Evolutionary conservation across 108 stramenopile genomes (phyloP).

Genomic region (Fistulifera pelliculosa): DNA sequence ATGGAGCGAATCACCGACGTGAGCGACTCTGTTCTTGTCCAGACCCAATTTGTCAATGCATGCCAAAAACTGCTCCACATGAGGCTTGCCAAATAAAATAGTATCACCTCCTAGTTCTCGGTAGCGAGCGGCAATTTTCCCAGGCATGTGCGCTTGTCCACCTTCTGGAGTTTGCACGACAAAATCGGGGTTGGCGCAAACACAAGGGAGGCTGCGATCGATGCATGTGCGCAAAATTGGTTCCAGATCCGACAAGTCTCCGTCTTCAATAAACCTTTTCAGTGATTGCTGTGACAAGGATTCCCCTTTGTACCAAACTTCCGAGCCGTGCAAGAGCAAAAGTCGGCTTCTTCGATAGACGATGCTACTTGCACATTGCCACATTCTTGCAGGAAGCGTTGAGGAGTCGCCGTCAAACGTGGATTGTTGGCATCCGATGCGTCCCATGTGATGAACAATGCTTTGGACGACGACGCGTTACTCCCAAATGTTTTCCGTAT

Average conservation of each 20-base stretch:
- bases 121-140: conserved; percentile 58
- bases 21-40: conserved; percentile 23
- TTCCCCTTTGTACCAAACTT: conserved; percentile 16
- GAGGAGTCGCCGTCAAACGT: conserved; percentile 18
- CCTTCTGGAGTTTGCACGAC: conserved; percentile 28
- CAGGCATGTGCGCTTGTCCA: conserved; percentile 66
- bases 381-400: conserved; percentile 35
- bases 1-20: conserved; percentile 85
- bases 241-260: conserved; percentile 11
- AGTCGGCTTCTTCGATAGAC: conserved; percentile 55
- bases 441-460: conserved; percentile 57
- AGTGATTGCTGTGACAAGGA: too few species aligned
- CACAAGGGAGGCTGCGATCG: conserved; percentile 44
- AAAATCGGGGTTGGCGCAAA: conserved; percentile 79
- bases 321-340: conserved; percentile 55
- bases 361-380: conserved; percentile 34
- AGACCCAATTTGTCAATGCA: conserved; percentile 39
- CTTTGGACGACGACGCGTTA: conserved; percentile 14
- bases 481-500: conserved; percentile 31
- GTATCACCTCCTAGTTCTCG: conserved; percentile 22
- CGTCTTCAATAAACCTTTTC: neutral
- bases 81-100: conserved; percentile 64
- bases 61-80: conserved; percentile 50
- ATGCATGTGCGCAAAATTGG: conserved; percentile 34
- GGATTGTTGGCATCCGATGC: conserved; percentile 14